Percentiles rank a stretch among this genome's conserved stretches.
Conservation (phyloP, 345 rosid genomes). For the Linum lewisii region DNA sequence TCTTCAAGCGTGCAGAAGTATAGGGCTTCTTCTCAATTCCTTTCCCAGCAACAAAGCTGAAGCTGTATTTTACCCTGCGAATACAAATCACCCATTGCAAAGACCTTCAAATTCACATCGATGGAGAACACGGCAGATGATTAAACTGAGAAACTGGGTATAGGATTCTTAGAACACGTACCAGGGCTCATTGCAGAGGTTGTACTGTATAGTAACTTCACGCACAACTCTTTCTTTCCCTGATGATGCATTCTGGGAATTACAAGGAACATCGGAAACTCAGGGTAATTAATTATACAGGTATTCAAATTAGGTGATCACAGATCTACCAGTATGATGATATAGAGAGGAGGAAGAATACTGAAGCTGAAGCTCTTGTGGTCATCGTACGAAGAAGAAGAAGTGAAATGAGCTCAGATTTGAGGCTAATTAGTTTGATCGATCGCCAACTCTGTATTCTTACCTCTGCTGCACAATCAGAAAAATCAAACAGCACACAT, state of each 20-base stretch:
- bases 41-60: conserved; percentile 90
- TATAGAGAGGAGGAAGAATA: conserved; percentile 20
- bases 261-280: not conserved
- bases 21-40: conserved; percentile 87
- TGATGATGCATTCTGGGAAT: conserved; percentile 74
- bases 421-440: too few relatives aligned
- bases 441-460: too few relatives aligned
- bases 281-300: not conserved
- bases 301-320: not conserved
- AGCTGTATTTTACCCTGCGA: conserved; percentile 87
- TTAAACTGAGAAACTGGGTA: too few relatives aligned
- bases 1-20: conserved; percentile 95
- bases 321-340: not conserved
- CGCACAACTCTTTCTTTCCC: conserved; percentile 96
- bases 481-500: too few relatives aligned
- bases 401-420: too few relatives aligned
- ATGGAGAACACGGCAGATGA: not conserved
- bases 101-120: not conserved
- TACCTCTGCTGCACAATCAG: too few relatives aligned
- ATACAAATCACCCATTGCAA: not conserved
- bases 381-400: conserved; percentile 90
- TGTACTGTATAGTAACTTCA: conserved; percentile 96
- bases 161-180: conserved; percentile 18
- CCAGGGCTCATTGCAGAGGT: conserved; percentile 99
- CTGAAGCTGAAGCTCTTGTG: conserved; percentile 99